These are phyloP conservation scores for Gaeumannomyces tritici DNA, from an alignment of 2,329 filamentous ascomycete genomes.

Conservation along the genomic window DNA sequence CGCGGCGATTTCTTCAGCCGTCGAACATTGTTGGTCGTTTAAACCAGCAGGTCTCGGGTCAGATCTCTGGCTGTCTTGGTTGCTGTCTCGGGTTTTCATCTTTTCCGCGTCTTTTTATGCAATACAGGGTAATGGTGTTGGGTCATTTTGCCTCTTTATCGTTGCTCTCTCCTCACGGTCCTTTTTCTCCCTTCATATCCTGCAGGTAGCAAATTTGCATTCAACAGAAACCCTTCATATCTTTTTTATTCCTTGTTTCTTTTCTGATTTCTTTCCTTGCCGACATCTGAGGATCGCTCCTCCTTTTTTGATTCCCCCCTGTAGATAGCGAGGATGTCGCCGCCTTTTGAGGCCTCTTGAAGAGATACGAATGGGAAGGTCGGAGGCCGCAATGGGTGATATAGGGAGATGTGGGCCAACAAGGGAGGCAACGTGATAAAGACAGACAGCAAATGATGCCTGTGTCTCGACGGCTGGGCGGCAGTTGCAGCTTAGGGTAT, in stretches of 20 bases:
- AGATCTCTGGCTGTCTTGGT: background rate
- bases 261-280: background rate
- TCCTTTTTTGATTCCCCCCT: background rate
- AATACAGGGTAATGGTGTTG: conserved; percentile 1
- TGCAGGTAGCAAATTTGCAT: background rate
- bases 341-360: background rate
- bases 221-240: background rate
- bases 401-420: background rate
- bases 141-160: background rate
- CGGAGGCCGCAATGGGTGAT: background rate
- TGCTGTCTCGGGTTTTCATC: background rate
- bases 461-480: background rate
- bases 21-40: background rate
- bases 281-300: background rate
- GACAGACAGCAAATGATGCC: background rate
- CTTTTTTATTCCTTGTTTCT: background rate
- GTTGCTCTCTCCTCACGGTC: background rate
- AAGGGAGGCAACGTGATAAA: background rate
- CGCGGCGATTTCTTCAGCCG: background rate
- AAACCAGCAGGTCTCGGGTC: background rate
- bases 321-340: background rate
- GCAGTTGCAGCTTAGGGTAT: background rate
- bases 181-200: background rate
- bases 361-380: background rate
- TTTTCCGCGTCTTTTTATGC: background rate